Evolutionary conservation across 1,284 basidiomycete species (phyloP).

Genomic region (Melampsora occidentalis): DNA sequence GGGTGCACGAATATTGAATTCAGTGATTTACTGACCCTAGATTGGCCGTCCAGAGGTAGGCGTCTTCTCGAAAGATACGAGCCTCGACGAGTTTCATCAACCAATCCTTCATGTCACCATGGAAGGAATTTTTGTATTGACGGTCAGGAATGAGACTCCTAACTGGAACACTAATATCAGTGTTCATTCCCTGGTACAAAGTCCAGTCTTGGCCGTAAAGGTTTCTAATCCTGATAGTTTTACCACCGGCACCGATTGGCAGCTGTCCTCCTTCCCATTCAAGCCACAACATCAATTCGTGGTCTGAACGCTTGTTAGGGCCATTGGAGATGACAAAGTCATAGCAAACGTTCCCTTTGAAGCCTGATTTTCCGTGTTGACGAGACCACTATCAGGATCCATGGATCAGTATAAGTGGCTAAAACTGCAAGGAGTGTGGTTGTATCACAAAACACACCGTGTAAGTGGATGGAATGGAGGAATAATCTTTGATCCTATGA

Average conservation of each 20-base stretch:
- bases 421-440: not conserved
- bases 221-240: not conserved
- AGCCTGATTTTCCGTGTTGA: not conserved
- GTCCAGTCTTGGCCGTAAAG: not conserved
- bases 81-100: not conserved
- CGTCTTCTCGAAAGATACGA: not conserved
- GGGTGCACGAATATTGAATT: not conserved
- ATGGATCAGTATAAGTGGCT: not conserved
- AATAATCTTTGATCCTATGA: not conserved
- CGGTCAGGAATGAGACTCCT: not conserved
- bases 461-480: not conserved
- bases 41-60: not conserved
- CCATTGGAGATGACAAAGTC: not conserved
- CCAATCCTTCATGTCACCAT: not conserved
- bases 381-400: not conserved
- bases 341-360: not conserved
- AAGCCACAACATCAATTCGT: not conserved
- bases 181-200: not conserved
- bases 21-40: not conserved
- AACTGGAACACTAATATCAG: not conserved
- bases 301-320: not conserved
- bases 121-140: not conserved
- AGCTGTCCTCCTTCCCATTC: slow-evolving; percentile 3
- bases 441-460: not conserved
- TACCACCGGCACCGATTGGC: not conserved